Conservation (phyloP, 192 early-diverging fungal genomes). For the Coemansia sp. region DNA sequence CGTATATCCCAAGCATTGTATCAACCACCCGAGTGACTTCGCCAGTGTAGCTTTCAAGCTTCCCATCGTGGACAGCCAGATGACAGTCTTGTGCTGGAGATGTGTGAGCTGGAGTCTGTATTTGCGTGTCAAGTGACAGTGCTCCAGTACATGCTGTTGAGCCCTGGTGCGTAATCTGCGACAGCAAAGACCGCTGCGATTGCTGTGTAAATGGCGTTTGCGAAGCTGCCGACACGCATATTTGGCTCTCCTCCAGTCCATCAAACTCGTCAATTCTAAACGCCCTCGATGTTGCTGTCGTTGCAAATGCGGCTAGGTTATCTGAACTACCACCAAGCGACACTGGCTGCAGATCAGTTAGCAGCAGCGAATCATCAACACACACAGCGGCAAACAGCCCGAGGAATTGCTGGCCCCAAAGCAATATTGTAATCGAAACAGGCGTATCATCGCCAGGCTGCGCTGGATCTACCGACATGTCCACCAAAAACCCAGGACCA, state of each 20-base stretch:
- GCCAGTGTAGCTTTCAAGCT: slow-evolving; percentile 45
- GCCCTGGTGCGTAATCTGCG: slow-evolving; percentile 15
- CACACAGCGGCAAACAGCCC: slow-evolving; percentile 22
- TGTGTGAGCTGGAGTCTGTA: background rate
- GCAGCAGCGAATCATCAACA: slow-evolving; percentile 30
- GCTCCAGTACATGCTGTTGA: background rate
- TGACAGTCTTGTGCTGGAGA: slow-evolving; percentile 11
- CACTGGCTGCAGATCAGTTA: slow-evolving; percentile 13
- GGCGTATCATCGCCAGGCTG: background rate
- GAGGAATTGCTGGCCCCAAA: slow-evolving; percentile 18
- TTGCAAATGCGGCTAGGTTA: slow-evolving; percentile 15
- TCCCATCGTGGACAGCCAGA: slow-evolving; percentile 16
- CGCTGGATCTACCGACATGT: slow-evolving; percentile 16
- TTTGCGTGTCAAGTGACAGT: background rate
- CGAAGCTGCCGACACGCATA: slow-evolving; percentile 1
- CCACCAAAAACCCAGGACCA: slow-evolving; percentile 17
- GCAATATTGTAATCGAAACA: slow-evolving; percentile 11
- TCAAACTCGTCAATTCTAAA: slow-evolving; percentile 31
- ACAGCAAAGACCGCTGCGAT: slow-evolving; percentile 28
- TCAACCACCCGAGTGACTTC: slow-evolving; percentile 35
- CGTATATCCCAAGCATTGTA: slow-evolving; percentile 32
- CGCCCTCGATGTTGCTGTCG: slow-evolving; percentile 10
- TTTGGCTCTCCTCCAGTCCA: slow-evolving; percentile 18
- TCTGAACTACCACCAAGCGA: background rate
- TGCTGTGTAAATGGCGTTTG: slow-evolving; percentile 27